Evolutionary conservation across 2,329 filamentous ascomycete species (phyloP), one percentile per base, ranked within the genome.

Genomic region (Cladosporium sp.): DNA sequence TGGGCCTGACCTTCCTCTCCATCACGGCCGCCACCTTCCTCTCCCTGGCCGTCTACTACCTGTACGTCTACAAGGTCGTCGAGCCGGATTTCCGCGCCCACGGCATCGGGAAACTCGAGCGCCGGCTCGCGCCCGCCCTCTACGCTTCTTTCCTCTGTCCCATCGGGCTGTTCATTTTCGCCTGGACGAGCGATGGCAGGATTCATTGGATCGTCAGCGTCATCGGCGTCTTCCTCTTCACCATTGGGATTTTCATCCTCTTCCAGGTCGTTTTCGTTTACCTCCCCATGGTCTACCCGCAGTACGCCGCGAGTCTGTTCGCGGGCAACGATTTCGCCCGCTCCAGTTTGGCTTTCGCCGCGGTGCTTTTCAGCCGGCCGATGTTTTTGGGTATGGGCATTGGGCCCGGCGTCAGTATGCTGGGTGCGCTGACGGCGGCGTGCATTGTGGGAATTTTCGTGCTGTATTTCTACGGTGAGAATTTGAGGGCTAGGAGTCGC

Each of bases 1-100:
- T 79, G 54, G 80, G 82, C 24, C 73, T 85, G 8, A 75, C 82
- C 39, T 85, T 85, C 70, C 69, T 82, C 43, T 79, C 76, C 56
- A 74, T 85, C 59, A 68, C 82, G 20, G 73, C 84, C n/a, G 72
- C 78, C 8, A 81, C 78, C 60, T 52, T 80, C 6, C 61, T 83
- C 50, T 79, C 75, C 34, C 68, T 80, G 34, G 47, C 42, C 11
- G 43, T 43, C 27, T 66, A 62, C 54, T 59, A 58, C 53, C 19
- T 51, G 13, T 64, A 60, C 48, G 29, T 60, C 45, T 56, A 56
- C 49, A 58, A 49, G 34, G 42, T 59, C 22, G 53, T 58, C 17
- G 59, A 59, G 40, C 61, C 60, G 4, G 54, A 58, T 24, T 60
- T 63, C 45, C 47, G 37, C 6, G 47, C 43, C 7, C 48, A 61